Percentiles rank a stretch among this genome's conserved stretches.
Conservation (phyloP, 306 rosid species). For the Sicyos baderoa region DNA sequence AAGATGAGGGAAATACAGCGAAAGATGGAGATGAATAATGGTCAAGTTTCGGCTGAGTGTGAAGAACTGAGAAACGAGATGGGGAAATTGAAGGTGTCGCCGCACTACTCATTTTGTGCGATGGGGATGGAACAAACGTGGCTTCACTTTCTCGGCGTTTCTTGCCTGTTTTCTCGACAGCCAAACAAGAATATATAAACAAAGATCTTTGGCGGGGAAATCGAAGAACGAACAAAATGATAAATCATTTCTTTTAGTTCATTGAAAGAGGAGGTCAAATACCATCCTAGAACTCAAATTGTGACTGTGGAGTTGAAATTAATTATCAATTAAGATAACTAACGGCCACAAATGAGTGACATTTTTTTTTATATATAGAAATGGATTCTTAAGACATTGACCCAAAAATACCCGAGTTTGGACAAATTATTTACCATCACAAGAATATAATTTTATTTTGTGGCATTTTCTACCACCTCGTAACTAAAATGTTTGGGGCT, state of each 20-base stretch:
- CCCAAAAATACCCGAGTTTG: not conserved
- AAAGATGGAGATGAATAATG: constrained; percentile 21
- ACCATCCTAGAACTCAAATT: too few species aligned
- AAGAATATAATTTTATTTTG: too few species aligned
- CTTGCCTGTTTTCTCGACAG: constrained; percentile 15
- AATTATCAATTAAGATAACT: too few species aligned
- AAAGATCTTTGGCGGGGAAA: not conserved
- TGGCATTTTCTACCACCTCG: too few species aligned
- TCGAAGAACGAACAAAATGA: not conserved
- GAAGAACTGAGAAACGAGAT: constrained; percentile 19
- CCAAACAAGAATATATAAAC: constrained; percentile 15
- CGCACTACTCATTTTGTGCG: constrained; percentile 40
- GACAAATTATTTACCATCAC: too few species aligned
- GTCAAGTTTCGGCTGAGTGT: constrained; percentile 23
- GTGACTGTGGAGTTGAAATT: too few species aligned
- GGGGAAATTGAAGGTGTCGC: constrained; percentile 32
- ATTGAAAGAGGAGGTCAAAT: too few species aligned
- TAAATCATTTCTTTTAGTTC: too few species aligned
- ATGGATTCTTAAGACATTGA: not conserved
- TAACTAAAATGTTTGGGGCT: too few species aligned
- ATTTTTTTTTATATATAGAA: too few species aligned
- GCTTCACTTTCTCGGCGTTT: constrained; percentile 23
- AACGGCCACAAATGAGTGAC: too few species aligned
- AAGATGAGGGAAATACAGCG: constrained; percentile 16
- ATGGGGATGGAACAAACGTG: not conserved